Base-by-base conservation (phyloP, 371 early-diverging fungal genomes). In the Racocetra persica region DNA sequence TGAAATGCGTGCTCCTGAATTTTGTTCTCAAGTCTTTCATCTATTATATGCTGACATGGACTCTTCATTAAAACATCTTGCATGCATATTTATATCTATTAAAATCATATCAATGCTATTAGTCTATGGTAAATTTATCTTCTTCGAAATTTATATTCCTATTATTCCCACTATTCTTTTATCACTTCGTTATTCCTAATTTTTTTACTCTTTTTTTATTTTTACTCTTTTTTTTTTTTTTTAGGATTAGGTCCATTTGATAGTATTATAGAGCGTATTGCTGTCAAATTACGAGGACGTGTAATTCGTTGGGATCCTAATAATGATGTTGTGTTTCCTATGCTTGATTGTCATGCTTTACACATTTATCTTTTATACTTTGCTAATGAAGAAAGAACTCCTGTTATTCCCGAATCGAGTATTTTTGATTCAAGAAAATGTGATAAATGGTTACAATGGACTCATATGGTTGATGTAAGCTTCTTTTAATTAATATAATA, bases 401-500 rank as follows among this genome's bases (percentile, higher is more conserved):
- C 38, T 38, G 18, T 55, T 24, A 8, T 36, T 54, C 74, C 74
- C 2, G 32, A 32, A 32, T 73, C 74, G 1, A 24, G 6, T 26
- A 22, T 55, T 10, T 73, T 73, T 73, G 74, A 73, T 52, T 52
- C 74, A 28, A 20, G 74, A 20, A 73, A 73, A 73, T 28, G 26
- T 52, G 74, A 73, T 55, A 38, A 73, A 55, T 55, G 55, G 55
- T 55, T 73, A 57, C 57, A 55, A 73, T 73, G 74, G 74, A 57
- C 52, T 13, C 55, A 73, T 57, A 73, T 73, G 74, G 55, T 73
- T 73, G 74, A 73, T 73, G 74, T 73, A 55, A 32, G 74, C 41
- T 45, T 45, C 10, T 45, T 45, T 45, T 10, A 45, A 10, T 45
- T 45, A 45, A 8, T 45, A 45, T 45, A 45, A 32, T 32, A 32